Evolutionary conservation across 805 yeast genomes (phyloP).

Genomic region (Torulaspora delbrueckii): DNA sequence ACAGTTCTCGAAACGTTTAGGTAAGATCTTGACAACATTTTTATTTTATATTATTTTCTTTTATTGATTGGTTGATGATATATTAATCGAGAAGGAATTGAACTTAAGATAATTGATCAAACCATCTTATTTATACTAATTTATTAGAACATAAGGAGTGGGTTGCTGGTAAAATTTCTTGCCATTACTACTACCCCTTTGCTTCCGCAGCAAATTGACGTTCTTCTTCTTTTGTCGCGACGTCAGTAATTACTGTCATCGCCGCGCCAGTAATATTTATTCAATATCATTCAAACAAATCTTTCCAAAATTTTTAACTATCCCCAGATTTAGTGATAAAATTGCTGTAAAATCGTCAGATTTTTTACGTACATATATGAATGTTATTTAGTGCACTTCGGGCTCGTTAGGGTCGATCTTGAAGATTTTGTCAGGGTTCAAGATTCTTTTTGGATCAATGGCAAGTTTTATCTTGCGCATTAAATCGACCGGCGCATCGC

Average conservation of each 20-base stretch:
- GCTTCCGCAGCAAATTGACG: constrained; percentile 3
- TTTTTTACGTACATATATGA: background rate
- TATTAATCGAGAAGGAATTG: too few species aligned
- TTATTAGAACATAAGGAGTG: background rate
- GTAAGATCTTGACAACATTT: constrained; percentile 10
- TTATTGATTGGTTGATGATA: background rate
- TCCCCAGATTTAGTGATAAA: too few species aligned
- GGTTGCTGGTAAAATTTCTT: background rate
- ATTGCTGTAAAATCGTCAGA: background rate
- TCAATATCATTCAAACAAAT: background rate
- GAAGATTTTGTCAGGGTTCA: constrained; percentile 79
- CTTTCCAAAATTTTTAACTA: too few species aligned
- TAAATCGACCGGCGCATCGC: constrained; percentile 57
- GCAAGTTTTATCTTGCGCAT: constrained; percentile 74
- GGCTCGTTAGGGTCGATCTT: constrained; percentile 52
- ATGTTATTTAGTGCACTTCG: constrained; percentile 4
- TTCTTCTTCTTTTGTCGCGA: background rate
- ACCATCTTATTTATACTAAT: background rate
- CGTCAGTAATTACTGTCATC: background rate
- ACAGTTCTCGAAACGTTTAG: constrained; percentile 3
- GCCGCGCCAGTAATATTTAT: background rate
- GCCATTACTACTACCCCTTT: constrained; percentile 1
- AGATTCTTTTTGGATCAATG: constrained; percentile 63
- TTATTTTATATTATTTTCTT: background rate
- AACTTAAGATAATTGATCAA: background rate